Evolutionary conservation across 352 stramenopile species (phyloP), one percentile per base, ranked within the genome.

Genomic region (Globisporangium echinulatum): DNA sequence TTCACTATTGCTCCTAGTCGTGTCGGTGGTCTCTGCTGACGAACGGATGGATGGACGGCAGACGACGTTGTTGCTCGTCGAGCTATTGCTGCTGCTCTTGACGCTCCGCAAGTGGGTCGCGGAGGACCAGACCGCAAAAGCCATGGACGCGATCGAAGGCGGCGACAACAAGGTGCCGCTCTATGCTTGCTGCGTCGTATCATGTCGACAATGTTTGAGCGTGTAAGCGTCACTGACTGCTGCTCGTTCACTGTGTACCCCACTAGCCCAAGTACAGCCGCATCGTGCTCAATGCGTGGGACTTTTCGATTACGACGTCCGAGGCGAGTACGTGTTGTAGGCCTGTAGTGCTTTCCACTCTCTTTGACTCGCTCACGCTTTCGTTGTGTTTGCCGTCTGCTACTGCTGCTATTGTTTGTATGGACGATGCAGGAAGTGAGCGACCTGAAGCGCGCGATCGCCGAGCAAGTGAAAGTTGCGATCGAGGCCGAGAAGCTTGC

Each of bases 231-330:
- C 13, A 25, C 14, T 49, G 46, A 25, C 46, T 3, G 5, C 25
- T 25, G 25, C 25, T 25, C 25, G 25, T 25, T 2, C 25, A 25
- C 25, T 25, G 25, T 25, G 25, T 25, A 25, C 25, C 25, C 25
- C 25, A 25, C 25, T 56, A 89, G 71, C 76, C 72, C 10, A 85
- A 72, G 52, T 90, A 87, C 59, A 72, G 73, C 48, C 72, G 79
- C 33, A 71, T 87, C 13, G 51, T 90, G 3, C 39, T 92, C 9
- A 92, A 92, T 55, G 80, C 75, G 7, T 93, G 83, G 83, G 83
- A 93, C 54, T 85, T 87, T 56, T 75, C 71, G 2, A 49, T 79
- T 3, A 73, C 66, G 13, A 77, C 73, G 0, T 17, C 46, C 17
- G 67, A 87, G 64, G 81, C 87, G 54, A 43, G 39, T 17, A 15